phyloP scores from a whole-genome alignment of 176 grass and related monocot species.

The Eragrostis nindensis region DNA sequence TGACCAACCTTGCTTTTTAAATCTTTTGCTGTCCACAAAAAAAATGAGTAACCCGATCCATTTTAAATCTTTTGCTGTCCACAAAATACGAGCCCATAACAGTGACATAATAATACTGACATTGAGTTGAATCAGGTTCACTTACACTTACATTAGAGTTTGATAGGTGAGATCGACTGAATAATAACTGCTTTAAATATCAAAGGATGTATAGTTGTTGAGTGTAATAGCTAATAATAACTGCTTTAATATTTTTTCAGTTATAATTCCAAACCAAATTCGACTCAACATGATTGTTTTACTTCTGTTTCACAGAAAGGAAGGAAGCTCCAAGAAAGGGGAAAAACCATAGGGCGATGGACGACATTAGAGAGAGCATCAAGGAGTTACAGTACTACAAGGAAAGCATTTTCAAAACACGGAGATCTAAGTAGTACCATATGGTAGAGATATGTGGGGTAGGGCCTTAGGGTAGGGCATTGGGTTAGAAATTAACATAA shows the following conservation, averaged over 20 bases:
- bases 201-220: neutral
- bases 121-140: neutral
- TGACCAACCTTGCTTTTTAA: neutral
- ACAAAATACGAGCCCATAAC: neutral
- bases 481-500: neutral
- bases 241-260: neutral
- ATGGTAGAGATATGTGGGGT: neutral
- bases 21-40: neutral
- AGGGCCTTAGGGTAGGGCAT: neutral
- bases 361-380: constrained; percentile 88
- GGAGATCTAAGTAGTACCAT: constrained; percentile 49
- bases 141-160: neutral
- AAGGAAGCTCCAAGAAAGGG: constrained; percentile 64
- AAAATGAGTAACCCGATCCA: neutral
- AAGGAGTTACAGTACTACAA: constrained; percentile 84
- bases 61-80: neutral
- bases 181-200: too few relatives aligned
- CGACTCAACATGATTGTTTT: neutral
- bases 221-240: neutral
- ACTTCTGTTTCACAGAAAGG: constrained; percentile 55
- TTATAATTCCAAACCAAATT: neutral
- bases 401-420: constrained; percentile 86
- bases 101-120: neutral
- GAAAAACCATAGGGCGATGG: constrained; percentile 83
- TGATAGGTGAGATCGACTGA: constrained; percentile 9